phyloP scores from a whole-genome alignment of 2,329 filamentous ascomycete species.

The Waltergamsia citrina region DNA sequence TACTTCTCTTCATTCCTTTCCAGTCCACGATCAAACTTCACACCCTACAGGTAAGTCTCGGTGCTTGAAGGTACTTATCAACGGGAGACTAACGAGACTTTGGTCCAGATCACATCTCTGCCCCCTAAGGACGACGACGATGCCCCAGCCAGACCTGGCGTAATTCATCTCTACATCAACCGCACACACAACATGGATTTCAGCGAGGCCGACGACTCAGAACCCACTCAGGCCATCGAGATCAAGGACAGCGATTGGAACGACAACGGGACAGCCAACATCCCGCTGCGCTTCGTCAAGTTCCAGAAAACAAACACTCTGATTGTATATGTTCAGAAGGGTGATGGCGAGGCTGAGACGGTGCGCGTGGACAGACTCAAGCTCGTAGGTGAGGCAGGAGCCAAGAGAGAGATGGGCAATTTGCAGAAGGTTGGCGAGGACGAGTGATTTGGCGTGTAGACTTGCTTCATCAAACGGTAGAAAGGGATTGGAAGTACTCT shows the following conservation, averaged over 20 bases:
- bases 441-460: slow-evolving; percentile 31
- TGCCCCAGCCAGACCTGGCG: slow-evolving; percentile 69
- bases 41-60: slow-evolving; percentile 50
- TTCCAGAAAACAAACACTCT: slow-evolving; percentile 90
- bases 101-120: slow-evolving; percentile 62
- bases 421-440: slow-evolving; percentile 86
- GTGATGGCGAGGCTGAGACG: slow-evolving; percentile 75
- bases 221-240: slow-evolving; percentile 70
- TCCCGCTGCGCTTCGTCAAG: slow-evolving; percentile 82
- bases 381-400: slow-evolving; percentile 79
- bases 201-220: slow-evolving; percentile 82
- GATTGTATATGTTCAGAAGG: slow-evolving; percentile 81
- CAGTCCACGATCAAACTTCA: slow-evolving; percentile 83
- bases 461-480: too few relatives aligned
- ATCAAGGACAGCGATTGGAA: slow-evolving; percentile 76
- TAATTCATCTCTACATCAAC: slow-evolving; percentile 81
- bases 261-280: slow-evolving; percentile 60
- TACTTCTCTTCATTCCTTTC: slow-evolving; percentile 89
- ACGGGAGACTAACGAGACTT: slow-evolving; percentile 8
- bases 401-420: slow-evolving; percentile 90
- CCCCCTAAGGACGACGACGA: slow-evolving; percentile 65
- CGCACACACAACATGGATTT: slow-evolving; percentile 86
- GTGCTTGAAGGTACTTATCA: background rate
- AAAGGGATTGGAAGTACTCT: background rate
- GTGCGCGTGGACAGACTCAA: slow-evolving; percentile 71